Evolutionary conservation across 2,329 filamentous ascomycete genomes (phyloP).

Genomic region (Botrytis pseudocinerea): DNA sequence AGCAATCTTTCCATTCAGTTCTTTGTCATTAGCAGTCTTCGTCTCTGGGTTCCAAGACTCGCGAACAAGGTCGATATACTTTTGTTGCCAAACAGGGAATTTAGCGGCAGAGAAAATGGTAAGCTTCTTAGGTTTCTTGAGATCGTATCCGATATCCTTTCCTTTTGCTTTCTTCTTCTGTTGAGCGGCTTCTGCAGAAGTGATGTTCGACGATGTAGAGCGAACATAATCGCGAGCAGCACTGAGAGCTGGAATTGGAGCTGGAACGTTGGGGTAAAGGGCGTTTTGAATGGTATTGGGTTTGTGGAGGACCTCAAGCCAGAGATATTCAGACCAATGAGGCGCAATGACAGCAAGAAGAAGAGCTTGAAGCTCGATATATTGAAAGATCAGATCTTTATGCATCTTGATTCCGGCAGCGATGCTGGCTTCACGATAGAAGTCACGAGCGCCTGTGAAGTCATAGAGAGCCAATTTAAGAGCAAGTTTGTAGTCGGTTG

Average conservation of each 20-base stretch:
- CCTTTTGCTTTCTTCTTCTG: constrained; percentile 92
- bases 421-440: constrained; percentile 80
- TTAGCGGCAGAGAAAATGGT: constrained; percentile 78
- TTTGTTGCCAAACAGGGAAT: constrained; percentile 89
- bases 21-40: constrained; percentile 74
- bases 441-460: constrained; percentile 82
- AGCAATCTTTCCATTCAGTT: constrained; percentile 72
- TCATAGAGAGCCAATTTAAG: constrained; percentile 87
- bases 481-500: constrained; percentile 82
- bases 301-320: constrained; percentile 86
- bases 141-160: constrained; percentile 81
- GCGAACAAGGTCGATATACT: constrained; percentile 79
- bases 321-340: constrained; percentile 93
- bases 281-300: constrained; percentile 75
- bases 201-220: constrained; percentile 71
- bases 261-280: constrained; percentile 69
- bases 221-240: constrained; percentile 84
- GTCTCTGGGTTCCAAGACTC: constrained; percentile 65
- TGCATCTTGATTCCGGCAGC: constrained; percentile 85
- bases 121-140: constrained; percentile 87
- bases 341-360: constrained; percentile 82
- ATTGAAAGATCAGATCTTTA: constrained; percentile 73
- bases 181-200: constrained; percentile 78
- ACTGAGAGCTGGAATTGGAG: constrained; percentile 65
- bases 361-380: constrained; percentile 83